phyloP scores from a whole-genome alignment of 2,329 filamentous ascomycete species.

The Gremmenia infestans region DNA sequence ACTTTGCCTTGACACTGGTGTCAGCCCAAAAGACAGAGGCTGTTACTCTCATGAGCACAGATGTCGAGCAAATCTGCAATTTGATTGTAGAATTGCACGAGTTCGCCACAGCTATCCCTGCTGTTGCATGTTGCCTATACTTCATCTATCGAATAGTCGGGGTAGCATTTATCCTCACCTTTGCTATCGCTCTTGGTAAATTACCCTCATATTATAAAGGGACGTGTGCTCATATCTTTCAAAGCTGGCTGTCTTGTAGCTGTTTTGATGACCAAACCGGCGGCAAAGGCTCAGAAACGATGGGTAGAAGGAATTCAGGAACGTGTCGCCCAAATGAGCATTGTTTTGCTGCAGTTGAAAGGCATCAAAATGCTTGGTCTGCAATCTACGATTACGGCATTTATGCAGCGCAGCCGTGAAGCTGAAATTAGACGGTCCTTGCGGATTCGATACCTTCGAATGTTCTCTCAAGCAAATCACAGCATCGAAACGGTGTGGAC shows the following conservation, averaged over 20 bases:
- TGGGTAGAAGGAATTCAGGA: slow-evolving; percentile 1
- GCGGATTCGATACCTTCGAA: background rate
- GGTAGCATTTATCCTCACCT: background rate
- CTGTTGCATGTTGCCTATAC: background rate
- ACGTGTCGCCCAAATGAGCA: background rate
- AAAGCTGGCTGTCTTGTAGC: background rate
- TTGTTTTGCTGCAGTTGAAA: background rate
- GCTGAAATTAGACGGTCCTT: background rate
- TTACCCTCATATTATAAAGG: background rate
- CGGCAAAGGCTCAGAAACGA: background rate
- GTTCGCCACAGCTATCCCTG: background rate
- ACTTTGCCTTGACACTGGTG: background rate
- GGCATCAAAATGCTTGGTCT: slow-evolving; percentile 2
- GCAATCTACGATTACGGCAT: background rate
- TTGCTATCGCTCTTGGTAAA: background rate
- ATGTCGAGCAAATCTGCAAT: background rate
- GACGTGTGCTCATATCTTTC: background rate
- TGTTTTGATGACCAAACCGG: slow-evolving; percentile 1
- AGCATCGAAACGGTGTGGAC: background rate
- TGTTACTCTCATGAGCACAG: background rate
- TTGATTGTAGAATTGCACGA: background rate
- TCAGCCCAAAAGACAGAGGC: background rate
- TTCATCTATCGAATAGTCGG: background rate
- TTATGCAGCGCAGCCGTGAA: background rate
- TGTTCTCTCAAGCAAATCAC: background rate